A percentile compares a stretch with the other conserved stretches of the same genome.
These are phyloP conservation scores for Turnera subulata DNA, from an alignment of 345 rosid species.

Conservation along the genomic window DNA sequence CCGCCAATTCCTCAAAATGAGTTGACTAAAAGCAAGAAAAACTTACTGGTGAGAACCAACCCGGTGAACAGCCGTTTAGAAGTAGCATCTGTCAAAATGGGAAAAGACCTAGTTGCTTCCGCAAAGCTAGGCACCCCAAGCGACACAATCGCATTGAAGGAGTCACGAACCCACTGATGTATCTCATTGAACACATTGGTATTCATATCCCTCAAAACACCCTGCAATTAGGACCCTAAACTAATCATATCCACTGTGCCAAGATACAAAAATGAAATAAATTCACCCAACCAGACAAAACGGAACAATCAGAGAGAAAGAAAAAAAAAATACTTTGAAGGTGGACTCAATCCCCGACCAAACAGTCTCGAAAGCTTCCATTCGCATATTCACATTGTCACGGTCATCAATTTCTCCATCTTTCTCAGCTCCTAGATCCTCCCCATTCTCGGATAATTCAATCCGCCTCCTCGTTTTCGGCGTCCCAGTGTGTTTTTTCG, in stretches of 20 bases:
- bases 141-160: conserved; percentile 49
- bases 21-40: conserved; percentile 6
- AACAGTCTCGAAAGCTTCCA: conserved; percentile 55
- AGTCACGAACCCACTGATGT: conserved; percentile 62
- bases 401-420: conserved; percentile 24
- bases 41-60: conserved; percentile 82
- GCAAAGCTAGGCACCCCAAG: conserved; percentile 28
- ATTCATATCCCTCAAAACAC: conserved; percentile 55
- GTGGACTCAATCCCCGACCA: conserved; percentile 65
- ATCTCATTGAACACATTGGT: conserved; percentile 49
- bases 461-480: conserved; percentile 48
- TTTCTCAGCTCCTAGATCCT: conserved; percentile 22
- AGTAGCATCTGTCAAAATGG: conserved; percentile 49
- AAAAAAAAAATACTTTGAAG: conserved; percentile 46
- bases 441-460: conserved; percentile 28
- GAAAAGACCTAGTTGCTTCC: conserved; percentile 60
- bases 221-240: conserved; percentile 40
- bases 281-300: neutral
- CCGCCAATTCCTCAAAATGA: conserved; percentile 7
- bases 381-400: conserved; percentile 26
- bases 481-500: conserved; percentile 30
- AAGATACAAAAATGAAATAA: neutral
- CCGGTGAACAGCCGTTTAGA: conserved; percentile 68
- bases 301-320: conserved; percentile 6
- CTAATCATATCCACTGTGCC: neutral